Base-by-base conservation (phyloP, 805 yeast genomes). In the Hyphopichia homilentoma region DNA sequence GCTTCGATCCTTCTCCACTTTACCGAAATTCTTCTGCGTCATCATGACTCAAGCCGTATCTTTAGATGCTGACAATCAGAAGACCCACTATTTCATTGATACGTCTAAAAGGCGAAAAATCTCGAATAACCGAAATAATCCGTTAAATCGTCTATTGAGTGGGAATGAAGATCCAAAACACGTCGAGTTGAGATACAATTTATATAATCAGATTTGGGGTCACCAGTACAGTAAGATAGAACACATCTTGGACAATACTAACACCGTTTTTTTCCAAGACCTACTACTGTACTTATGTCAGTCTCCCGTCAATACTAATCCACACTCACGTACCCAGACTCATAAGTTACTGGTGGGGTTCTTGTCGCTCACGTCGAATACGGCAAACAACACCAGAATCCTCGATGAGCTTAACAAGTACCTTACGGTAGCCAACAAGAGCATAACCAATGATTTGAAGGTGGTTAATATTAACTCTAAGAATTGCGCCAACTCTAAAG, bases 321-420 rank as follows among this genome's bases (percentile, higher is more conserved):
- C 16, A 18, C 6, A 9, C 22, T 11, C 7, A 16, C 23, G 7
- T 7, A n/a, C 22, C 28, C 17, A n/a, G 3, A 29, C 16, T 2
- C 32, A 21, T 11, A 55, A 57, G 35, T 38, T 64, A 6, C 54
- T 54, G 7, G 47, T 53, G 7, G 70, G 63, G 2, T 61, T 56
- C 33, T 45, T 66, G 13, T 62, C 52, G 37, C 43, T 66, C 31
- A 58, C 65, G 18, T 55, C 70, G 11, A 65, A 66, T 40, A 59
- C 59, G 7, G 68, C 70, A 21, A 65, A 65, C 39, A 66, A 65
- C 41, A 41, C 52, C 25, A 47, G 70, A 16, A 57, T 64, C 8
- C 41, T 66, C 16, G 48, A 59, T n/a, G 68, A 64, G 27, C 58
- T 65, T 33, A 47, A 52, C 15, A 24, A 35, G 9, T 47, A 45